Percentiles rank a stretch among this genome's conserved stretches.
Evolutionary conservation across 2,329 filamentous ascomycete species (phyloP).

Genomic region (Monosporascus sp.): DNA sequence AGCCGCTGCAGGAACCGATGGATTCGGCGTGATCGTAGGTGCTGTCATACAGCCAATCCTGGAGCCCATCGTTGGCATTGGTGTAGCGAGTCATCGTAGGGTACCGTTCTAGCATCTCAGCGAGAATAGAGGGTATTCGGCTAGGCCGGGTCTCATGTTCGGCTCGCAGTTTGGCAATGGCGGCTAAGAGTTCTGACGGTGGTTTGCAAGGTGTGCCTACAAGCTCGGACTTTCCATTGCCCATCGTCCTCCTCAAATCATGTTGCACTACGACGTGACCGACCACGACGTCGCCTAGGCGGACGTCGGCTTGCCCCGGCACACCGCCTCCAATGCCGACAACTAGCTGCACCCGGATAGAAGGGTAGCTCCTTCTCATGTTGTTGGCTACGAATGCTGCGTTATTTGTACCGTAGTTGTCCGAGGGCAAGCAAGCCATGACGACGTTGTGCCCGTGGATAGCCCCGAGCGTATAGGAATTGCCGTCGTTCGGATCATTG

Average conservation of each 20-base stretch:
- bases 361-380: not conserved
- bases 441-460: not conserved
- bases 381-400: not conserved
- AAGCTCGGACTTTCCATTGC: too few species aligned
- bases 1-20: not conserved
- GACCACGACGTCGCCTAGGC: too few species aligned
- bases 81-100: not conserved
- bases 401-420: not conserved
- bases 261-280: too few species aligned
- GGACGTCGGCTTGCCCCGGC: not conserved
- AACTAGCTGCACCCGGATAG: slow-evolving; percentile 1
- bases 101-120: not conserved
- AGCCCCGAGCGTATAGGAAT: not conserved
- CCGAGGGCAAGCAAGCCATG: not conserved
- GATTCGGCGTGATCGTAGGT: not conserved
- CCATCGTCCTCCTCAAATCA: too few species aligned
- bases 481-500: not conserved
- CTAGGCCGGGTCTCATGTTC: not conserved
- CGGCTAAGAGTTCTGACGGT: not conserved
- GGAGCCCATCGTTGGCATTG: not conserved
- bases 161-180: not conserved
- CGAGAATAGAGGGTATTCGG: not conserved
- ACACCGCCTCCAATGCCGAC: slow-evolving; percentile 17
- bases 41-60: not conserved
- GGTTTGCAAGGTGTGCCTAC: not conserved